Evolutionary conservation across 305 asterid genomes (phyloP).

Genomic region (Rubia occidens): DNA sequence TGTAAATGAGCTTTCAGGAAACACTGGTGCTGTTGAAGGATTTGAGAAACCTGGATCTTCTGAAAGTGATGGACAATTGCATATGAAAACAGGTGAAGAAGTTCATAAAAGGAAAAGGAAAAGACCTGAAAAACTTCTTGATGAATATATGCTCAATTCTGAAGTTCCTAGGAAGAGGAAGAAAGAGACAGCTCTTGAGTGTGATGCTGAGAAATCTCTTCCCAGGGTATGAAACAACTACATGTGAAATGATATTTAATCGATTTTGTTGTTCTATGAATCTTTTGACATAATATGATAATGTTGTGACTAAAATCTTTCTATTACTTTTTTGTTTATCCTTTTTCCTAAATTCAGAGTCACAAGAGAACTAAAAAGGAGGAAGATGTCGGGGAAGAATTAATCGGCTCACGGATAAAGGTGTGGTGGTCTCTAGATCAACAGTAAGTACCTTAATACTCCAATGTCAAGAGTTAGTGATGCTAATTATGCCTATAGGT

Average conservation of each 20-base stretch:
- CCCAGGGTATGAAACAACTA: conserved; percentile 5
- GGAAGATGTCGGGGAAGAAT: conserved; percentile 34
- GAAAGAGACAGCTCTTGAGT: conserved; percentile 17
- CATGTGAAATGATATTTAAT: not conserved
- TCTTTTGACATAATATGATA: not conserved
- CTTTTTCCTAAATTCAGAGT: conserved; percentile 7
- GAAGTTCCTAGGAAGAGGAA: conserved; percentile 23
- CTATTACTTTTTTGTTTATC: conserved; percentile 6
- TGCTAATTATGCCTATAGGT: conserved; percentile 4
- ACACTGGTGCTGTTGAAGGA: not conserved
- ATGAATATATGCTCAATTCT: conserved; percentile 5
- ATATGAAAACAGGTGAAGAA: not conserved
- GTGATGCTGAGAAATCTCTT: conserved; percentile 9
- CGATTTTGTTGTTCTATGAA: not conserved
- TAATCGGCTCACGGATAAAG: conserved; percentile 47
- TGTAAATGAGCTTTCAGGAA: not conserved
- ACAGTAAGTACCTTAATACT: conserved; percentile 34
- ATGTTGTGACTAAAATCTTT: conserved; percentile 21
- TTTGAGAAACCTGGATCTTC: not conserved
- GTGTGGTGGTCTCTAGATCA: conserved; percentile 88
- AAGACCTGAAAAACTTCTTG: no score
- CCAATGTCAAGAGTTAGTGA: conserved; percentile 6
- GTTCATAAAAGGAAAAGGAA: not conserved
- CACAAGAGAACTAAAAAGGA: conserved; percentile 27
- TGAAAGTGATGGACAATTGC: conserved; percentile 9